Base-by-base conservation (phyloP, 106 monocot genomes). In the Platanthera zijinensis region DNA sequence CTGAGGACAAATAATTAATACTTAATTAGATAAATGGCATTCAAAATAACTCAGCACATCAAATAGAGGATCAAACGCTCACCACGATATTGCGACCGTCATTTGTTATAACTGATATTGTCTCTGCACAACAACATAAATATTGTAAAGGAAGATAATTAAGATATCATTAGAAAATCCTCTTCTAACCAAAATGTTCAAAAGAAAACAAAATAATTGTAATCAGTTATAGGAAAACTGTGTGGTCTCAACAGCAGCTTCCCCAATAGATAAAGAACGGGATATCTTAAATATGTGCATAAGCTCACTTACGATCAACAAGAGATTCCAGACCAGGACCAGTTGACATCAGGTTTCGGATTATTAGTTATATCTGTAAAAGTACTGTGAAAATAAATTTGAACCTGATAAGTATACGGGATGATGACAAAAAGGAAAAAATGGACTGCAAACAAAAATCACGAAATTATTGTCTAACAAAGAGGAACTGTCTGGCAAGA, bases 41-140 rank as follows among this genome's bases (percentile, higher is more conserved):
- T 70, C 10, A 48, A 46, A n/a, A 48, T 39, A 39, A 17, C 53
- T 70, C 15, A 70, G 30, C 17, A 70, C 15, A 48, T 12, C 67
- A 70, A 7, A 17, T 17, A 66, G 32, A 30, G 32, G 66, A 51
- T 72, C 21, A 72, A 2, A 51, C 51, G 72, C 72, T 72, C 22
- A 96, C 95, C 83, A 92, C 87, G 78, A 96, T 96, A 80, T 96
- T 92, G 70, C 95, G 84, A 4, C 95, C 95, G 86, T 96, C 95
- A 81, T 96, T 96, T 45, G 95, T 96, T 49, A 96, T 96, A 57
- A 96, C 85, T 66, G 95, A 96, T 86, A 92, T 92, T 15, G 83
- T 86, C 83, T 90, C 95, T 96, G 86, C 81, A 86, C 12, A 70
- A 13, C 10, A 13, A 81, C 39, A 78, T 67, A 82, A 63, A 53